phyloP scores from a whole-genome alignment of 441 rosid genomes.

The Erysimum cheiri region DNA sequence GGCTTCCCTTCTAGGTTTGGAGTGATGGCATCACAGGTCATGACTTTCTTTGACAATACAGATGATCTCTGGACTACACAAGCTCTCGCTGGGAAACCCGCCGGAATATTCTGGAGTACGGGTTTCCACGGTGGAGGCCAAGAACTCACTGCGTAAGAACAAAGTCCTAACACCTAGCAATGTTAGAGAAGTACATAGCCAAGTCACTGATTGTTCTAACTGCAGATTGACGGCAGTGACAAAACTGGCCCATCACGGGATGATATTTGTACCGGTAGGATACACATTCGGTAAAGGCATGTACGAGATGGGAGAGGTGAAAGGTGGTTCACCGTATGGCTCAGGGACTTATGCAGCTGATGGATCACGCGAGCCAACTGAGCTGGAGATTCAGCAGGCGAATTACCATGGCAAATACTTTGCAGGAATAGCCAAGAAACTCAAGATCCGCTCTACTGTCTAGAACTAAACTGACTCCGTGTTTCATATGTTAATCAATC shows the following conservation, averaged over 20 bases:
- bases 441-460: slow-evolving; percentile 44
- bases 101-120: slow-evolving; percentile 96
- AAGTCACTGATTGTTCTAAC: neutral
- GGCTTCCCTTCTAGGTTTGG: slow-evolving; percentile 95
- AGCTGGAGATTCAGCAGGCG: slow-evolving; percentile 81
- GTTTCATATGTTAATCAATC: slow-evolving; percentile 5
- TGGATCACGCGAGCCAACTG: slow-evolving; percentile 77
- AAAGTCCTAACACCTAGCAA: slow-evolving; percentile 1
- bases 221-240: slow-evolving; percentile 82
- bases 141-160: slow-evolving; percentile 87
- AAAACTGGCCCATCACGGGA: slow-evolving; percentile 84
- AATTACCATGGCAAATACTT: slow-evolving; percentile 81
- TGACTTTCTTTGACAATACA: slow-evolving; percentile 88
- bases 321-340: slow-evolving; percentile 87
- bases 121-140: slow-evolving; percentile 98
- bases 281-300: slow-evolving; percentile 80
- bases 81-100: slow-evolving; percentile 94
- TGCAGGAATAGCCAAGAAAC: slow-evolving; percentile 75
- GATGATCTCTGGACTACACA: slow-evolving; percentile 67
- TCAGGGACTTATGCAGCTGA: slow-evolving; percentile 89
- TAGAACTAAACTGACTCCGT: slow-evolving; percentile 8
- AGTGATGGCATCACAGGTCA: slow-evolving; percentile 87
- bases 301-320: slow-evolving; percentile 87
- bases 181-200: slow-evolving; percentile 33
- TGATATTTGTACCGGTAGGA: slow-evolving; percentile 86